phyloP scores from a whole-genome alignment of 768 basidiomycete species.

The Austroboletus eburneus region DNA sequence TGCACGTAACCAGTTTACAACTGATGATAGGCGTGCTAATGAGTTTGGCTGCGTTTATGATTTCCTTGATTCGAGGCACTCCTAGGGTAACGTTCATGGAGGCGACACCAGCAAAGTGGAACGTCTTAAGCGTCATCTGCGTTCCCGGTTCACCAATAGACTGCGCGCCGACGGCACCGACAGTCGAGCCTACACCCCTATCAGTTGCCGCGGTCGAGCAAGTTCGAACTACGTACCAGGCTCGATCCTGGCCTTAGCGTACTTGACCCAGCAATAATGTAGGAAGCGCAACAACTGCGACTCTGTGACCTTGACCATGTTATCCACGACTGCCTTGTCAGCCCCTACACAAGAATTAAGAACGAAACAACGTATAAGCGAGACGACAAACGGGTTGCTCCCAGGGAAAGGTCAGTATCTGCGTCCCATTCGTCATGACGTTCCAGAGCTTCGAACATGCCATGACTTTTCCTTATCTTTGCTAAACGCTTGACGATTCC shows the following conservation, averaged over 20 bases:
- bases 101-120: conserved; percentile 99
- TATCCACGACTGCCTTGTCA: conserved; percentile 76
- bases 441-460: conserved; percentile 82
- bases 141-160: conserved; percentile 99
- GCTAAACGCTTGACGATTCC: conserved; percentile 66
- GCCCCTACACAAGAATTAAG: conserved; percentile 40
- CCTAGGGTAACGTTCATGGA: conserved; percentile 99
- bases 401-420: conserved; percentile 70
- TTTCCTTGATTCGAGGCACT: conserved; percentile 99
- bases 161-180: conserved; percentile 97
- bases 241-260: conserved; percentile 94
- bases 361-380: background rate
- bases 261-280: conserved; percentile 85
- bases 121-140: conserved; percentile 99
- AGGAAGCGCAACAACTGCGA: conserved; percentile 76
- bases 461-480: conserved; percentile 60
- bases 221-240: conserved; percentile 52
- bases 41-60: conserved; percentile 96
- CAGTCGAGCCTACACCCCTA: conserved; percentile 74
- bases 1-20: conserved; percentile 80
- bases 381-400: conserved; percentile 56
- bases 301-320: conserved; percentile 85
- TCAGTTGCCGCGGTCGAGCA: background rate
- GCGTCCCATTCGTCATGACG: conserved; percentile 73
- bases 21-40: conserved; percentile 99